A percentile compares a stretch with the other conserved stretches of the same genome.
Evolutionary conservation across 2,329 filamentous ascomycete genomes (phyloP).

Genomic region (Aschersonia sp.): DNA sequence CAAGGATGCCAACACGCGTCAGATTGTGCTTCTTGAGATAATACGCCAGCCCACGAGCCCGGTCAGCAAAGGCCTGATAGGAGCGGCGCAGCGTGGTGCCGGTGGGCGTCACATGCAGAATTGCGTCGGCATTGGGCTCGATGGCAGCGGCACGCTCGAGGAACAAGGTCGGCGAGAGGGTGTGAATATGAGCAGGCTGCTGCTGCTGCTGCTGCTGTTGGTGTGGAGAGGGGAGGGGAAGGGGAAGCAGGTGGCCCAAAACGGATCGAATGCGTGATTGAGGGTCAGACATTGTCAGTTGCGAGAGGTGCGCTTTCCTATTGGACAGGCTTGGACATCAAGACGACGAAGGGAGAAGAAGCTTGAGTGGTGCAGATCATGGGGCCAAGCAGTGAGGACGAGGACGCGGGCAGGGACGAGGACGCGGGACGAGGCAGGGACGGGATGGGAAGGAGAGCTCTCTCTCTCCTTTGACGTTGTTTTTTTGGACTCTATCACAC

Average conservation of each 20-base stretch:
- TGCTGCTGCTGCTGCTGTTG: conserved; percentile 9
- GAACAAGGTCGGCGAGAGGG: conserved; percentile 78
- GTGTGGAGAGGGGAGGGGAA: too few species aligned
- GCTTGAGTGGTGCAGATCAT: too few species aligned
- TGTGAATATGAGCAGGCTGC: conserved; percentile 49
- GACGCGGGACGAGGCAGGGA: too few species aligned
- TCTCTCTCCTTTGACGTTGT: too few species aligned
- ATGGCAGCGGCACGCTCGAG: conserved; percentile 74
- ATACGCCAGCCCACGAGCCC: conserved; percentile 77
- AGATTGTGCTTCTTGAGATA: conserved; percentile 63
- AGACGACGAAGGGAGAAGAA: too few species aligned
- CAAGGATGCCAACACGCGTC: conserved; percentile 70
- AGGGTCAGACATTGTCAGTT: conserved; percentile 44
- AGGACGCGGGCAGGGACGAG: too few species aligned
- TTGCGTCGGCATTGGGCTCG: conserved; percentile 72
- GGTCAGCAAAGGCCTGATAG: conserved; percentile 73
- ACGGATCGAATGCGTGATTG: conserved; percentile 46
- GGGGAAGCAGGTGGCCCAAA: conserved; percentile 30
- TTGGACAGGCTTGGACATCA: too few species aligned
- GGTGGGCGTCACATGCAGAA: conserved; percentile 75
- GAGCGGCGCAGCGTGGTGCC: conserved; percentile 57
- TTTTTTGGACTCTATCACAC: too few species aligned
- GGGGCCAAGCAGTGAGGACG: too few species aligned
- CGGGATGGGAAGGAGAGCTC: too few species aligned
- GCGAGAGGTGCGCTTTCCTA: not conserved